Conservation (phyloP, 192 early-diverging fungal species). For the Podila epicladia region DNA sequence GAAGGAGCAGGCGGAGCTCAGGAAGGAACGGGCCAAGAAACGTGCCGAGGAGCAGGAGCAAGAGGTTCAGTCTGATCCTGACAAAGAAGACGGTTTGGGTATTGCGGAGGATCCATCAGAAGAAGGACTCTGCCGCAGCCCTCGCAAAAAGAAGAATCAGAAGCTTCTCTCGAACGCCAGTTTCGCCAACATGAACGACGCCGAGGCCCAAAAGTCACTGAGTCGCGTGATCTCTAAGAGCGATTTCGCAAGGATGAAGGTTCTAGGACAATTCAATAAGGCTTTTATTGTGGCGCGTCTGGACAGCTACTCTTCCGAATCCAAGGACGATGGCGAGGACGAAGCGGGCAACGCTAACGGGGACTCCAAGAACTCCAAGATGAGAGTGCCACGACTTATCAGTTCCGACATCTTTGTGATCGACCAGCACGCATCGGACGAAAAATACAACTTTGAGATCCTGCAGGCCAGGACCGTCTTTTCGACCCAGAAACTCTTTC, state of each 20-base stretch:
- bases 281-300: constrained; percentile 91
- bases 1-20: not conserved
- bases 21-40: not conserved
- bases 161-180: constrained; percentile 41
- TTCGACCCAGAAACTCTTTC: constrained; percentile 72
- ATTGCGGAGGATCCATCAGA: not conserved
- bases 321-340: not conserved
- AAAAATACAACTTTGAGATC: constrained; percentile 96
- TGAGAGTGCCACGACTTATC: constrained; percentile 1
- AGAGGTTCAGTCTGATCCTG: not conserved
- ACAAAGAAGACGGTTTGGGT: not conserved
- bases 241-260: constrained; percentile 86
- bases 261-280: constrained; percentile 96
- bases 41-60: not conserved
- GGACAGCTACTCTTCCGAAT: constrained; percentile 38
- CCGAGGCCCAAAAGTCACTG: constrained; percentile 54
- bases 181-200: constrained; percentile 58
- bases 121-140: not conserved
- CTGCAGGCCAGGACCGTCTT: constrained; percentile 72
- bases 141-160: not conserved
- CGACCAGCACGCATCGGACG: constrained; percentile 98
- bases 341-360: not conserved
- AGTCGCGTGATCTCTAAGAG: constrained; percentile 71
- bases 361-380: too few species aligned
- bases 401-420: constrained; percentile 87